phyloP scores from a whole-genome alignment of 2,329 filamentous ascomycete genomes.

The Bertia moriformis region DNA sequence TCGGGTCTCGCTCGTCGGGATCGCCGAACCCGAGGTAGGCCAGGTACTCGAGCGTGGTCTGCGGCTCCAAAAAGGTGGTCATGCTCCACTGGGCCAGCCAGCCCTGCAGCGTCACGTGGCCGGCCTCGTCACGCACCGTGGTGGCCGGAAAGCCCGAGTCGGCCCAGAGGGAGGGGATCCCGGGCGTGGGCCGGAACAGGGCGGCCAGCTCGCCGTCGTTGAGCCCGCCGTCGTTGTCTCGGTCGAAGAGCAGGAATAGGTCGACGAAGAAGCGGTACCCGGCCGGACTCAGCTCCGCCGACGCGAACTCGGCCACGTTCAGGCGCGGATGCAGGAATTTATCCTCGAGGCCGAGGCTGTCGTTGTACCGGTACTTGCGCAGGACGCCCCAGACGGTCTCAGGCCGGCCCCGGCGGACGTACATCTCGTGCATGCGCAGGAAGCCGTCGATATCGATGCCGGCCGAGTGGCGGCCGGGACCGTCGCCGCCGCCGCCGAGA shows the following conservation, averaged over 20 bases:
- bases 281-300: constrained; percentile 57
- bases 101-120: constrained; percentile 60
- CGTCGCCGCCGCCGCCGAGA: constrained; percentile 32
- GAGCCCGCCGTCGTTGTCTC: constrained; percentile 61
- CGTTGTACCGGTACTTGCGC: constrained; percentile 60
- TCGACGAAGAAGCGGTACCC: constrained; percentile 67
- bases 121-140: constrained; percentile 61
- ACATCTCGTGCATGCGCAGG: constrained; percentile 56
- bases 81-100: constrained; percentile 71
- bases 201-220: constrained; percentile 51
- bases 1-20: constrained; percentile 39
- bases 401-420: constrained; percentile 61
- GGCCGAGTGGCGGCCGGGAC: too few species aligned
- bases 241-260: constrained; percentile 58
- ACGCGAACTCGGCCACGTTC: constrained; percentile 55
- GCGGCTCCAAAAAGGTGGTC: constrained; percentile 63
- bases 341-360: constrained; percentile 58
- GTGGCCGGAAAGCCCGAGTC: constrained; percentile 58
- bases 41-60: constrained; percentile 59
- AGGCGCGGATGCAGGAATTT: constrained; percentile 59
- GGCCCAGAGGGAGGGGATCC: constrained; percentile 51
- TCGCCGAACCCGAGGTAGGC: constrained; percentile 62
- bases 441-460: constrained; percentile 56
- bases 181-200: constrained; percentile 58
- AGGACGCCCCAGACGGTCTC: constrained; percentile 67